A percentile compares a stretch with the other conserved stretches of the same genome.
Evolutionary conservation across 2,329 filamentous ascomycete genomes (phyloP).

Genomic region (Pseudogymnoascus sp.): DNA sequence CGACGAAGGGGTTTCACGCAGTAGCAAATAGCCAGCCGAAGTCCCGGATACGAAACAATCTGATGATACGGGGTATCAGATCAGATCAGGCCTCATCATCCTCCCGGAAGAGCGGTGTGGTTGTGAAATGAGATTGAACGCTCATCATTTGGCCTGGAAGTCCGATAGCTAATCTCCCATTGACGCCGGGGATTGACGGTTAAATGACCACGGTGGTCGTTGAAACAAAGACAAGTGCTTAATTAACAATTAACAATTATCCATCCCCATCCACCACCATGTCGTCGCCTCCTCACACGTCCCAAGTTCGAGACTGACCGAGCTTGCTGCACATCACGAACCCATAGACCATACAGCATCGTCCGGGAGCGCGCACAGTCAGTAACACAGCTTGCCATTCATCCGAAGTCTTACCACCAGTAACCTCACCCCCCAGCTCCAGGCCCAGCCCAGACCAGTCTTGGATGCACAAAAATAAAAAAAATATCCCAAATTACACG

Average conservation of each 20-base stretch:
- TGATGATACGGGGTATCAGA: slow-evolving; percentile 1
- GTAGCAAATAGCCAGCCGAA: background rate
- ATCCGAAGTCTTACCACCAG: background rate
- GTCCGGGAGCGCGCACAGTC: background rate
- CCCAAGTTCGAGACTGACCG: background rate
- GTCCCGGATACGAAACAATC: background rate
- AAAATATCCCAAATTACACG: slow-evolving; percentile 4
- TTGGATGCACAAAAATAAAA: background rate
- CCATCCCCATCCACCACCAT: background rate
- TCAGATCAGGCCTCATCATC: background rate
- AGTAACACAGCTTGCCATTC: background rate
- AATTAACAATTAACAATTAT: background rate
- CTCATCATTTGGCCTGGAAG: background rate
- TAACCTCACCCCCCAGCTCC: background rate
- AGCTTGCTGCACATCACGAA: background rate
- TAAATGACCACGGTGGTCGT: slow-evolving; percentile 1
- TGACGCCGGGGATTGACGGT: background rate
- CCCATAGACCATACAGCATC: background rate
- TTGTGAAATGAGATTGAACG: background rate
- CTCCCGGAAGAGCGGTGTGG: background rate
- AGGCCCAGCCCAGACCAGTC: background rate
- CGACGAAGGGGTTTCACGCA: background rate
- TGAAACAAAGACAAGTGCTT: slow-evolving; percentile 2
- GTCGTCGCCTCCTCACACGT: background rate
- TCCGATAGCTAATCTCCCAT: slow-evolving; percentile 2